phyloP scores from a whole-genome alignment of 2,329 filamentous ascomycete genomes.

The Alternaria burnsii region DNA sequence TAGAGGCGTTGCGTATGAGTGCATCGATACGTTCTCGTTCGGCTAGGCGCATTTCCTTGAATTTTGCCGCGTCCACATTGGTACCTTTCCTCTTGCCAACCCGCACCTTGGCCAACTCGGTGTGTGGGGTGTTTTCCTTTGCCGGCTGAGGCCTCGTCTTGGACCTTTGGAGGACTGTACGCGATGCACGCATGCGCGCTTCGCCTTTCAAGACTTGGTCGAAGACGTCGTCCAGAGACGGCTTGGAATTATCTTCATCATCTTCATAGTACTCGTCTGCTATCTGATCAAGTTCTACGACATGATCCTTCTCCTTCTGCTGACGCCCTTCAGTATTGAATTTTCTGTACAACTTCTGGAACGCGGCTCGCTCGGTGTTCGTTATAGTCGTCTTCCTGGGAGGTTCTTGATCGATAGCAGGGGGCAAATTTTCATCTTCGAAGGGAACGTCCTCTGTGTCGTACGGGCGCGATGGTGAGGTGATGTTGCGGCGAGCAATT shows the following conservation, averaged over 20 bases:
- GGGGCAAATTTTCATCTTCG: constrained; percentile 21
- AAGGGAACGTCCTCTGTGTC: constrained; percentile 24
- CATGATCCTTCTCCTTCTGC: constrained; percentile 22
- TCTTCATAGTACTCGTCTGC: constrained; percentile 45
- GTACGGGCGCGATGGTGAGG: constrained; percentile 29
- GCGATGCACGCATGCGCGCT: constrained; percentile 9
- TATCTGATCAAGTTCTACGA: constrained; percentile 37
- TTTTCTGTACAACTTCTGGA: constrained; percentile 46
- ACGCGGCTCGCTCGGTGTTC: constrained; percentile 45
- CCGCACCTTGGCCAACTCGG: constrained; percentile 12
- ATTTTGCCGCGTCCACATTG: constrained; percentile 18
- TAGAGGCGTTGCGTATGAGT: constrained; percentile 63
- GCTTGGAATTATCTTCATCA: constrained; percentile 31
- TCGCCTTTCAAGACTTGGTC: constrained; percentile 35
- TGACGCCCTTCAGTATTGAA: constrained; percentile 31
- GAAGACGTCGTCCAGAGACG: constrained; percentile 43
- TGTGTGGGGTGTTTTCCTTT: constrained; percentile 3
- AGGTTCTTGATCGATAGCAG: constrained; percentile 28
- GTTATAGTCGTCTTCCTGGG: constrained; percentile 47
- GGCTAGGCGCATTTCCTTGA: constrained; percentile 22
- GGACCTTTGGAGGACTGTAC: constrained; percentile 10
- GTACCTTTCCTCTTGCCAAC: constrained; percentile 15
- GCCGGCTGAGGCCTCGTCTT: not conserved
- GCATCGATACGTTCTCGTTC: constrained; percentile 64
- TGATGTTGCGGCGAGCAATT: constrained; percentile 32